These are phyloP conservation scores for Karstenula rhodostoma DNA, from an alignment of 2,329 filamentous ascomycete species.

Conservation along the genomic window DNA sequence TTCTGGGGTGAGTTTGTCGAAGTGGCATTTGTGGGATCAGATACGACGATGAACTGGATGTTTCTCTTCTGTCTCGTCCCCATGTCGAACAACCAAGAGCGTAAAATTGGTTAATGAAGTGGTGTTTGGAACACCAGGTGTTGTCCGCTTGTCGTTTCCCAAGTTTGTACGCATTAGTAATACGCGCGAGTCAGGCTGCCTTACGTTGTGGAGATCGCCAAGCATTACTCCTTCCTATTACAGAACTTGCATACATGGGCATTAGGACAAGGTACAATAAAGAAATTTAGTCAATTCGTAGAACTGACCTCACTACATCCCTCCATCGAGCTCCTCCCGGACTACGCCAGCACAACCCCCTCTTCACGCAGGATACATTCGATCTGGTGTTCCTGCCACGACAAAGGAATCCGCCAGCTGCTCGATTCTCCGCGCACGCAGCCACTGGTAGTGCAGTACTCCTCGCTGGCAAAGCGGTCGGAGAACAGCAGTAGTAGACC, in stretches of 20 bases:
- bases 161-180: neutral
- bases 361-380: too few species aligned
- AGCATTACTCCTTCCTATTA: neutral
- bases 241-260: neutral
- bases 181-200: neutral
- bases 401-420: too few species aligned
- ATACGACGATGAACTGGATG: neutral
- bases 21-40: neutral
- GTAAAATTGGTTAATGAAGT: neutral
- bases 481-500: too few species aligned
- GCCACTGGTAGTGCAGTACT: too few species aligned
- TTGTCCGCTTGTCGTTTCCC: neutral
- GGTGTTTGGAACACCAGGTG: neutral
- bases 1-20: neutral
- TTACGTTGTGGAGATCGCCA: neutral
- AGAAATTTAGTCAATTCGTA: too few species aligned
- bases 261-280: too few species aligned
- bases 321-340: too few species aligned
- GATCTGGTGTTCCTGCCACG: too few species aligned
- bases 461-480: too few species aligned
- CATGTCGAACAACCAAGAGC: neutral
- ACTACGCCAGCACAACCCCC: too few species aligned
- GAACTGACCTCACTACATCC: too few species aligned
- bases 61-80: neutral
- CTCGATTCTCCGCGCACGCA: too few species aligned